Percentiles rank a stretch among this genome's conserved stretches.
Evolutionary conservation across 2,329 filamentous ascomycete genomes (phyloP).

Genomic region (Ascomycota sp.): DNA sequence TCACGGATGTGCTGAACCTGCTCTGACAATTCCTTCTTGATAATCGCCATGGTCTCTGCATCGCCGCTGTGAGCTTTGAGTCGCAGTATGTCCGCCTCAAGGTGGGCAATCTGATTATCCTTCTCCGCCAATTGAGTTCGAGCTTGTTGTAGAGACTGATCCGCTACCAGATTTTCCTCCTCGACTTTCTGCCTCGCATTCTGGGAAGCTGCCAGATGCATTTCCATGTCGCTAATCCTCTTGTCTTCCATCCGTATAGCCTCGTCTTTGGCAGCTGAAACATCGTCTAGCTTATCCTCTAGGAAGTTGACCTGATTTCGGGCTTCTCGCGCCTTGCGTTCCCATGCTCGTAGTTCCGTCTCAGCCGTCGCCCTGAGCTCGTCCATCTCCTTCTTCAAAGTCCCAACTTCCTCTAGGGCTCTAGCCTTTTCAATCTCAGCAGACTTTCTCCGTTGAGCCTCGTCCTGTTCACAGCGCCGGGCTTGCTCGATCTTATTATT

Average conservation of each 20-base stretch:
- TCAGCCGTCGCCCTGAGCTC: slow-evolving; percentile 28
- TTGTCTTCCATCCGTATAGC: slow-evolving; percentile 41
- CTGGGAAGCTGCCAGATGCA: slow-evolving; percentile 24
- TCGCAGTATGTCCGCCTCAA: slow-evolving; percentile 69
- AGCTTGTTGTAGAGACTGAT: slow-evolving; percentile 32
- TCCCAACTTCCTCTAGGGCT: slow-evolving; percentile 27
- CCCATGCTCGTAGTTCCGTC: slow-evolving; percentile 41
- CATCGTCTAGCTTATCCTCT: slow-evolving; percentile 66
- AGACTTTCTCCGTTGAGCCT: slow-evolving; percentile 47
- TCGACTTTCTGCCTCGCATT: slow-evolving; percentile 35
- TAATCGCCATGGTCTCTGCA: slow-evolving; percentile 62
- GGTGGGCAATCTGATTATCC: slow-evolving; percentile 47
- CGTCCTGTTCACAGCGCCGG: slow-evolving; percentile 63
- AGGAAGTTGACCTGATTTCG: slow-evolving; percentile 54
- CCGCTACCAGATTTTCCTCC: slow-evolving; percentile 34
- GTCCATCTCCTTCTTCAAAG: slow-evolving; percentile 28
- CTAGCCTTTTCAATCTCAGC: slow-evolving; percentile 35
- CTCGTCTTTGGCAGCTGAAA: slow-evolving; percentile 42
- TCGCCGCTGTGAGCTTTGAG: slow-evolving; percentile 77
- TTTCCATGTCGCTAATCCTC: slow-evolving; percentile 32
- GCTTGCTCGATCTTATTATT: slow-evolving; percentile 69
- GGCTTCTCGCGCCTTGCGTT: slow-evolving; percentile 47
- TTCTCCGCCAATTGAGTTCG: slow-evolving; percentile 49
- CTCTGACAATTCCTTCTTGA: slow-evolving; percentile 74
- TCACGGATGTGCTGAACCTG: slow-evolving; percentile 81